phyloP scores from a whole-genome alignment of 176 grass and related monocot genomes.

The Typha latifolia region DNA sequence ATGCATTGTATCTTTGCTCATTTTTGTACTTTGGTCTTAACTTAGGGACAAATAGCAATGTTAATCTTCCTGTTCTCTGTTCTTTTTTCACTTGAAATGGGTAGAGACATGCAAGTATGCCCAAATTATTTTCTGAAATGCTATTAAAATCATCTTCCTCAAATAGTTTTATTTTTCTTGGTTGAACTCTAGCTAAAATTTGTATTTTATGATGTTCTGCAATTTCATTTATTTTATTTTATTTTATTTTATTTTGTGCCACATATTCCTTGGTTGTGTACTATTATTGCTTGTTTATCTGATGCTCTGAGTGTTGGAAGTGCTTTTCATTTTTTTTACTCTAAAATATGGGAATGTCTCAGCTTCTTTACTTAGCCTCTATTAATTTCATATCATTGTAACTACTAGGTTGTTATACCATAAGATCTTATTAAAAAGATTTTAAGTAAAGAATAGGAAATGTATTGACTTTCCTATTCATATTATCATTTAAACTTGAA shows the following conservation, averaged over 20 bases:
- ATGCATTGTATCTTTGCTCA: not conserved
- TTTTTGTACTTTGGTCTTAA: not conserved
- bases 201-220: not conserved
- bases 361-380: too few species aligned
- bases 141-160: not conserved
- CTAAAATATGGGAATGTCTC: too few species aligned
- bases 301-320: not conserved
- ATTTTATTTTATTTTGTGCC: not conserved
- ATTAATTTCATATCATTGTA: too few species aligned
- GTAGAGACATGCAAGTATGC: too few species aligned
- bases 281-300: not conserved
- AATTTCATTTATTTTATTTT: not conserved
- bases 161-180: not conserved
- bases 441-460: too few species aligned
- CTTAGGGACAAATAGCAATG: not conserved
- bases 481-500: too few species aligned
- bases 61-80: not conserved
- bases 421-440: too few species aligned
- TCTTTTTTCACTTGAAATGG: too few species aligned
- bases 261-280: too few species aligned
- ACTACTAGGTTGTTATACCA: too few species aligned
- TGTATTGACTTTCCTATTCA: too few species aligned
- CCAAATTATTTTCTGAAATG: too few species aligned
- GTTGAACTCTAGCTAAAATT: not conserved
- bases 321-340: not conserved